Conservation (phyloP, 306 rosid species). For the Sicyos edulis region DNA sequence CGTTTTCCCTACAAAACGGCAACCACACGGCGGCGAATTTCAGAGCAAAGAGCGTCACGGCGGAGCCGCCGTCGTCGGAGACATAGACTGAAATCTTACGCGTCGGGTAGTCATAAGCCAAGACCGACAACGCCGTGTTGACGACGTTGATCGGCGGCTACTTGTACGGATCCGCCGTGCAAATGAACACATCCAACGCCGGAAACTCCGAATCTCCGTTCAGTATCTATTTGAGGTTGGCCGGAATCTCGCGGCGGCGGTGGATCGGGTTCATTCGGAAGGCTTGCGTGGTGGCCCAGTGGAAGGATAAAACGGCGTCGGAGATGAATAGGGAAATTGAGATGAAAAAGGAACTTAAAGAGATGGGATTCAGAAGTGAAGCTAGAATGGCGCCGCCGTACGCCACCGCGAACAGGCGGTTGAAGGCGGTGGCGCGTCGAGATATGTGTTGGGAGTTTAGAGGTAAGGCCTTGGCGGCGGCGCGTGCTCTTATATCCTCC, state of each 20-base stretch:
- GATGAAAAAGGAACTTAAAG: slow-evolving; percentile 21
- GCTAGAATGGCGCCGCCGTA: slow-evolving; percentile 26
- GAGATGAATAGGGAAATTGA: slow-evolving; percentile 31
- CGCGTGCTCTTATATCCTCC: slow-evolving; percentile 1
- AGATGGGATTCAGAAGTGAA: slow-evolving; percentile 19
- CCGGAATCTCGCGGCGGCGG: slow-evolving; percentile 30
- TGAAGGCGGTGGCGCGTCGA: background rate
- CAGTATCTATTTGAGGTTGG: background rate
- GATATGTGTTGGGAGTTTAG: slow-evolving; percentile 19
- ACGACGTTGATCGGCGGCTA: slow-evolving; percentile 44
- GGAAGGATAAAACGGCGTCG: slow-evolving; percentile 30
- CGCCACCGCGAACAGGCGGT: slow-evolving; percentile 30
- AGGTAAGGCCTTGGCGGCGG: background rate
- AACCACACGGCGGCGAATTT: slow-evolving; percentile 41
- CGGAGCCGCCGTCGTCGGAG: slow-evolving; percentile 55
- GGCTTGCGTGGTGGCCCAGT: slow-evolving; percentile 25
- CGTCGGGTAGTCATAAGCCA: slow-evolving; percentile 52
- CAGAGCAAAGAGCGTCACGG: slow-evolving; percentile 40
- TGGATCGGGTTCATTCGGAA: slow-evolving; percentile 28
- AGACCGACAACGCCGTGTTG: slow-evolving; percentile 40
- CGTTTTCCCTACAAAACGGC: slow-evolving; percentile 36
- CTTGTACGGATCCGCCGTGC: slow-evolving; percentile 49
- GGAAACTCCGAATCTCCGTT: slow-evolving; percentile 23
- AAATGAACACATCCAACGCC: slow-evolving; percentile 38
- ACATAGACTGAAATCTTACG: slow-evolving; percentile 39